Conservation (phyloP, 768 basidiomycete genomes). For the Tricholoma sp. region DNA sequence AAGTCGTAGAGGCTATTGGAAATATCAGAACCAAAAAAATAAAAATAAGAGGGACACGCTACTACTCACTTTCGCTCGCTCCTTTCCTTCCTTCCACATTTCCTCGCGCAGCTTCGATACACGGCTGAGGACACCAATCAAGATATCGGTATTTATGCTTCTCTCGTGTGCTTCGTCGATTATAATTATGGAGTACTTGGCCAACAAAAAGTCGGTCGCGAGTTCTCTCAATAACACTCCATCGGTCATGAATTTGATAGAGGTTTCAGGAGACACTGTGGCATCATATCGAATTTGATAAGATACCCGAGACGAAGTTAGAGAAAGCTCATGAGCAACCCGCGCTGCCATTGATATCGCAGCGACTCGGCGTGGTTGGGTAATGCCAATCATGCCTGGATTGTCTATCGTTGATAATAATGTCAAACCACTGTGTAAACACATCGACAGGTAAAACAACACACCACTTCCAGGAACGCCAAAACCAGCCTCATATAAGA, state of each 20-base stretch:
- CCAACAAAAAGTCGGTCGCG: conserved; percentile 89
- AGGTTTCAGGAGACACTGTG: conserved; percentile 82
- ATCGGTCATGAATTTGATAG: conserved; percentile 99
- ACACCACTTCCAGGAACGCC: conserved; percentile 77
- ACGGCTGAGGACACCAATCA: conserved; percentile 94
- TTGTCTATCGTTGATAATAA: conserved; percentile 55
- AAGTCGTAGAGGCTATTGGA: conserved; percentile 70
- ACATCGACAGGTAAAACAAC: conserved; percentile 12
- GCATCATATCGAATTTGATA: conserved; percentile 98
- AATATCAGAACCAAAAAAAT: conserved; percentile 6
- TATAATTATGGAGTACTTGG: conserved; percentile 88
- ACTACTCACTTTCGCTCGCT: conserved; percentile 56
- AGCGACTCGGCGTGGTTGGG: conserved; percentile 95
- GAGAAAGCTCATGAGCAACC: conserved; percentile 87
- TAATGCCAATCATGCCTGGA: conserved; percentile 96
- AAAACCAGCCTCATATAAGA: conserved; percentile 96
- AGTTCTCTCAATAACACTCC: conserved; percentile 94
- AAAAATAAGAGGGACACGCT: background rate
- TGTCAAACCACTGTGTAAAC: conserved; percentile 4
- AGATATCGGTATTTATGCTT: conserved; percentile 96
- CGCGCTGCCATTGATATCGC: conserved; percentile 95
- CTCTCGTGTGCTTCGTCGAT: conserved; percentile 98
- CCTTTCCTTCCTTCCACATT: conserved; percentile 78
- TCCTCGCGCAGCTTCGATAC: conserved; percentile 86
- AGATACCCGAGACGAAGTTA: conserved; percentile 77